These are phyloP conservation scores for Micromonas pusilla DNA, from an alignment of 139 green algal species.

Conservation along the genomic window DNA sequence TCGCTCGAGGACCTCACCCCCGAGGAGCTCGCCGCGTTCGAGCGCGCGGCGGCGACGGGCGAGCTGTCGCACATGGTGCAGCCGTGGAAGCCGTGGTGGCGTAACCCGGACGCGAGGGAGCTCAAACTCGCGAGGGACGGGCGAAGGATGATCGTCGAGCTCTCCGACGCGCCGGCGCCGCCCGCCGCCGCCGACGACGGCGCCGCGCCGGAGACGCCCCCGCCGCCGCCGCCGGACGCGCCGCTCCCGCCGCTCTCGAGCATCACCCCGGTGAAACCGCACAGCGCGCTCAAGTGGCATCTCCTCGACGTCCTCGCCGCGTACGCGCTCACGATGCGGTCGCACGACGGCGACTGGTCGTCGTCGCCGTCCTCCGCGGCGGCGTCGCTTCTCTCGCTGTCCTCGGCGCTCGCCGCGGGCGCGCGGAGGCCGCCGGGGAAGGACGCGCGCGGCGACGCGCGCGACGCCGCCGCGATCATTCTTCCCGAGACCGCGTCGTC, in stretches of 20 bases:
- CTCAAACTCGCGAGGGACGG: neutral
- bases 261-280: neutral
- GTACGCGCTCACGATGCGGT: neutral
- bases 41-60: neutral
- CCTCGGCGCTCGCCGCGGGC: neutral
- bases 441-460: no score
- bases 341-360: neutral
- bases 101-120: neutral
- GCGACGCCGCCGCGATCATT: neutral
- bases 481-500: neutral
- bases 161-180: no score
- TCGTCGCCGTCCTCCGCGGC: no score
- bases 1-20: neutral
- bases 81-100: neutral
- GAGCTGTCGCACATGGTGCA: neutral
- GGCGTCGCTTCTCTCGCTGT: neutral
- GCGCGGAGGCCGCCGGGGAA: neutral
- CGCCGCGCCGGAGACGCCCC: no score
- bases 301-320: neutral
- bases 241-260: neutral
- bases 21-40: neutral
- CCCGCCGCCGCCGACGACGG: no score
- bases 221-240: neutral
- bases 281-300: neutral
- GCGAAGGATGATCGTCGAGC: neutral